Base-by-base conservation (phyloP, 2,329 filamentous ascomycete species). In the Zymoseptoria ardabiliae region DNA sequence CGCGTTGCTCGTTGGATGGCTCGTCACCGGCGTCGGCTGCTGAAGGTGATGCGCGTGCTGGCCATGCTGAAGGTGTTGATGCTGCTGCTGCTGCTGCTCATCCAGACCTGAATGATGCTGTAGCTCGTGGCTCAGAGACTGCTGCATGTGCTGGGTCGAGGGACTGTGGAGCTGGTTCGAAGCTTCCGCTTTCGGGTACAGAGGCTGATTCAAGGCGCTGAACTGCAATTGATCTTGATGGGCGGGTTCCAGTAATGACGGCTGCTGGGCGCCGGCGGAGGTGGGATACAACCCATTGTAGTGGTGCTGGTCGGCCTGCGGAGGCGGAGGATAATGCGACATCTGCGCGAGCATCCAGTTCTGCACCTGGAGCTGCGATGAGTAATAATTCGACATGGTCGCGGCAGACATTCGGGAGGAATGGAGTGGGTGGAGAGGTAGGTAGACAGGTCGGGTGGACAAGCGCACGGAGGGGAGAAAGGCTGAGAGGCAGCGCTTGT, bases 271-370 rank as follows among this genome's bases (percentile, higher is more conserved):
- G 45, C 67, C 69, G 53, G 66, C 60, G 17, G 65, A 61, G 17
- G 70, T 57, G 9, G 71, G 65, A 58, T 73, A 73, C 50, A 72
- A 58, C 22, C 64, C 61, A 58, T 67, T 69, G 68, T 73, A 73
- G 56, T 73, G 71, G 61, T 70, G 70, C 61, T 71, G 69, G 58
- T 72, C 70, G 20, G 69, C 66, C 61, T 66, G 65, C 17, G 69
- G 71, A 50, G 70, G 70, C 52, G 72, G 71, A 23, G 72, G 72
- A 60, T 73, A 72, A 60, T 70, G 69, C 51, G 71, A 70, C 72
- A 74, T 74, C 58, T 68, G 66, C 60, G 65, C 68, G 58, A 70
- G 69, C 69, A 70, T 71, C 69, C 70, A 71, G 64, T 69, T 66
- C 58, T 68, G 66, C 57, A 69, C 66, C 69, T 70, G 69, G 65